A percentile compares a stretch with the other conserved stretches of the same genome.
These are phyloP conservation scores for Crithidia thermophila DNA, from an alignment of 208 protist species.

Conservation along the genomic window DNA sequence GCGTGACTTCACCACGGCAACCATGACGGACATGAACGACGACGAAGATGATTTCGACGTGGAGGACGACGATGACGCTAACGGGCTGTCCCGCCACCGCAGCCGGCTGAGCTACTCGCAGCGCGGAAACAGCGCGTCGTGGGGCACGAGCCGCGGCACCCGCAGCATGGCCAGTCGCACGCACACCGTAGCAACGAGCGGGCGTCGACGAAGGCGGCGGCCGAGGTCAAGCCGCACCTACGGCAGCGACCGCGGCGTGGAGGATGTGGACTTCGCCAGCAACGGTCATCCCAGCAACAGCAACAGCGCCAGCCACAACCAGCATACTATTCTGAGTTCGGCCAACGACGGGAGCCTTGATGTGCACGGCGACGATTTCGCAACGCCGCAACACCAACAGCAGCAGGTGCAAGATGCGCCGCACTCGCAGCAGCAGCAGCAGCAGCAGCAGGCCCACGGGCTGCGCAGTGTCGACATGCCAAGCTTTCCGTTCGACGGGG, in stretches of 20 bases:
- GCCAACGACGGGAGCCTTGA: no score
- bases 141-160: neutral
- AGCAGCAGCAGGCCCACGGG: neutral
- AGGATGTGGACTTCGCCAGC: neutral
- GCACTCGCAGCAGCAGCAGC: no score
- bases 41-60: constrained; percentile 9
- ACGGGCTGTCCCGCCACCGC: neutral
- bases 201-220: neutral
- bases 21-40: constrained; percentile 7
- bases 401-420: no score
- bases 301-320: neutral
- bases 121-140: neutral
- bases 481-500: neutral
- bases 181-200: neutral
- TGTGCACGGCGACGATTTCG: no score
- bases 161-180: neutral
- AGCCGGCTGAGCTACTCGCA: neutral
- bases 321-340: no score
- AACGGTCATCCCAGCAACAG: neutral
- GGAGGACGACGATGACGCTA: neutral
- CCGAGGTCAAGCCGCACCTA: neutral
- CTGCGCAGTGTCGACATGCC: constrained; percentile 14
- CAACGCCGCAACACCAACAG: no score
- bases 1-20: neutral
- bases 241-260: neutral